These are phyloP conservation scores for Yarrowia porcina DNA, from an alignment of 805 yeast genomes.

Conservation along the genomic window DNA sequence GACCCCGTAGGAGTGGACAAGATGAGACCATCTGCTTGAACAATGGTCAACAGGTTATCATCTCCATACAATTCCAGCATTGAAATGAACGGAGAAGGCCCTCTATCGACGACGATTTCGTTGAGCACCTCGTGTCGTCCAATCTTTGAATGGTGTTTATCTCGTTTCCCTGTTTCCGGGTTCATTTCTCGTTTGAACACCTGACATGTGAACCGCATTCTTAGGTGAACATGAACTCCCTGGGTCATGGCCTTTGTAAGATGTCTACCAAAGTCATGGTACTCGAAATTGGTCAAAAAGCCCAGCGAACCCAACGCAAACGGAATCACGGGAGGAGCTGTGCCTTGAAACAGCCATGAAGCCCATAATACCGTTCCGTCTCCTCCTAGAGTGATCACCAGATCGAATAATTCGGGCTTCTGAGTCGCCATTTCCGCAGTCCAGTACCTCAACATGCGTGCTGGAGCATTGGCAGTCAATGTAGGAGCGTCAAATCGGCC, in stretches of 20 bases:
- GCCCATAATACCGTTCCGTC: slow-evolving; percentile 92
- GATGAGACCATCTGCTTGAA: slow-evolving; percentile 92
- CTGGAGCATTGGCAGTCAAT: slow-evolving; percentile 28
- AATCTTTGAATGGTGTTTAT: slow-evolving; percentile 44
- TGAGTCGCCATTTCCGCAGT: slow-evolving; percentile 49
- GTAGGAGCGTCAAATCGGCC: slow-evolving; percentile 55
- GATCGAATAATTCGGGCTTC: slow-evolving; percentile 54
- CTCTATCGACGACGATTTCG: slow-evolving; percentile 88
- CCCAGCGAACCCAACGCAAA: slow-evolving; percentile 89
- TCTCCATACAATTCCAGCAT: slow-evolving; percentile 88
- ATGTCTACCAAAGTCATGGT: slow-evolving; percentile 62
- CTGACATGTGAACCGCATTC: slow-evolving; percentile 86
- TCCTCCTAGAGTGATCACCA: slow-evolving; percentile 87
- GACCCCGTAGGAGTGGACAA: slow-evolving; percentile 95
- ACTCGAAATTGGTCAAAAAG: slow-evolving; percentile 79
- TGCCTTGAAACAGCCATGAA: slow-evolving; percentile 72
- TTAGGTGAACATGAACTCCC: slow-evolving; percentile 72
- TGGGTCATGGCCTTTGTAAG: slow-evolving; percentile 57
- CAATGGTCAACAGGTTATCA: slow-evolving; percentile 76
- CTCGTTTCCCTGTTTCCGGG: slow-evolving; percentile 29
- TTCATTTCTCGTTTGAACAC: slow-evolving; percentile 48
- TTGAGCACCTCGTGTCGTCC: slow-evolving; percentile 67
- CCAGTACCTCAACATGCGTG: slow-evolving; percentile 59
- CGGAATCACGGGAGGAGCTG: slow-evolving; percentile 86
- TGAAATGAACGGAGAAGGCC: slow-evolving; percentile 90